Evolutionary conservation across 768 basidiomycete species (phyloP).

Genomic region (Tylopilus cervinicoccineus): DNA sequence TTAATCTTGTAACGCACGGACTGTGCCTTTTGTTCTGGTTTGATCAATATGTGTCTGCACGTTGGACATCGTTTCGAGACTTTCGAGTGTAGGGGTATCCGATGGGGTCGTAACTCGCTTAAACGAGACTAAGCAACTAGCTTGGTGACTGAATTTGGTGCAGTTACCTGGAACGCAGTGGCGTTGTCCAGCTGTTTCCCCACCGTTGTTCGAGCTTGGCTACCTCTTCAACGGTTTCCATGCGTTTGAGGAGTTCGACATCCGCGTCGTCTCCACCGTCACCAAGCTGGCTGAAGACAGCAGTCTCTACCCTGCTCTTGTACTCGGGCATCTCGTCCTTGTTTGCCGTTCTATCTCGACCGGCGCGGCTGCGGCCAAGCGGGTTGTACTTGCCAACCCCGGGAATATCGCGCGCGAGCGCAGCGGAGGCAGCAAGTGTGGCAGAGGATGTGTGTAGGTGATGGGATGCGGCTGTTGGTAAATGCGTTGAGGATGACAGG

Average conservation of each 20-base stretch:
- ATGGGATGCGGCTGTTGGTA: conserved; percentile 54
- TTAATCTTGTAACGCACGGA: conserved; percentile 97
- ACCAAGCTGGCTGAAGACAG: conserved; percentile 48
- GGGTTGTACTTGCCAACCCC: conserved; percentile 79
- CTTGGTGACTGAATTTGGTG: neutral
- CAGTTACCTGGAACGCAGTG: conserved; percentile 57
- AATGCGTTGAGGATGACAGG: conserved; percentile 61
- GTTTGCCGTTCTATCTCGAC: conserved; percentile 61
- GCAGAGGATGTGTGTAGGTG: conserved; percentile 75
- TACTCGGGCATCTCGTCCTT: conserved; percentile 80
- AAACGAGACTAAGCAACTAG: conserved; percentile 1
- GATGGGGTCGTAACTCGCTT: conserved; percentile 82
- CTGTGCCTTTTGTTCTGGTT: conserved; percentile 96
- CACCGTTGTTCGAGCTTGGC: conserved; percentile 76
- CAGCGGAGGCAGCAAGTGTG: conserved; percentile 85
- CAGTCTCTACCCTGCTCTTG: conserved; percentile 64
- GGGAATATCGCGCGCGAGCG: conserved; percentile 83
- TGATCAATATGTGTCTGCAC: conserved; percentile 95
- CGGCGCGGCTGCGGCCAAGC: conserved; percentile 41
- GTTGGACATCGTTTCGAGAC: conserved; percentile 92
- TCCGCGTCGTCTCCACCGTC: conserved; percentile 65
- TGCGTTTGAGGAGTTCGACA: conserved; percentile 62
- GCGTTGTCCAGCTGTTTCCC: conserved; percentile 72
- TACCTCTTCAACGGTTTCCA: conserved; percentile 60
- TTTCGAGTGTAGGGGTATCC: conserved; percentile 91